Conservation (phyloP, 164 flowering plant species). For the Brasenia schreberi region DNA sequence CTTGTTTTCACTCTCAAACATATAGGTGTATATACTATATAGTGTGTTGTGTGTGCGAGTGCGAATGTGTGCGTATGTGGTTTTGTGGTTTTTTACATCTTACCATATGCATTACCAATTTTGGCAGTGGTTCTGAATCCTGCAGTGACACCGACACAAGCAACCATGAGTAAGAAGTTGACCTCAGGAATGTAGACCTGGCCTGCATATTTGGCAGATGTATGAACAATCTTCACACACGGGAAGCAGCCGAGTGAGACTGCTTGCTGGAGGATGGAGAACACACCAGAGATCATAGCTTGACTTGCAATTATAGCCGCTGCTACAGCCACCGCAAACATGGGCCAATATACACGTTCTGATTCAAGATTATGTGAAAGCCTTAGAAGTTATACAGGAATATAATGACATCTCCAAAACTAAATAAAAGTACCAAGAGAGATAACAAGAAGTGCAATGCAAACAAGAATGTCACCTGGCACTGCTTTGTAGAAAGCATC, state of each 20-base stretch:
- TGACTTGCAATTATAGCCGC: conserved; percentile 22
- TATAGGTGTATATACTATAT: neutral
- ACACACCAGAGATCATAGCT: conserved; percentile 17
- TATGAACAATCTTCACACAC: conserved; percentile 18
- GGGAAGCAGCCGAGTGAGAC: conserved; percentile 19
- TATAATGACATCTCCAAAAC: neutral
- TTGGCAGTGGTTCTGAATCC: conserved; percentile 13
- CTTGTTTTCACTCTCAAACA: neutral
- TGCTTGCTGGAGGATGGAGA: conserved; percentile 20
- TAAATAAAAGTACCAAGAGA: neutral
- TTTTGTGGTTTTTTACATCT: neutral
- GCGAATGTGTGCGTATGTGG: neutral
- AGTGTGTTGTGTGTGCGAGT: neutral
- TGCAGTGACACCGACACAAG: conserved; percentile 17
- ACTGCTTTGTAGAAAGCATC: conserved; percentile 39
- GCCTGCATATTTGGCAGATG: conserved; percentile 16
- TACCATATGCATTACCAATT: conserved; percentile 28
- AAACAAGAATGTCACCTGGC: conserved; percentile 27
- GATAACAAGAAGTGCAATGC: neutral
- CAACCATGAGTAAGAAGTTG: conserved; percentile 22
- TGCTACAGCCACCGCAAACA: conserved; percentile 17
- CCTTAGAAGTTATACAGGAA: neutral
- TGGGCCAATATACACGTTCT: conserved; percentile 17
- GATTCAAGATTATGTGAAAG: neutral
- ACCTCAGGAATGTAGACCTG: conserved; percentile 24